A percentile compares a stretch with the other conserved stretches of the same genome.
Conservation (phyloP, 2,329 filamentous ascomycete genomes). For the Paraphaeosphaeria minitans region DNA sequence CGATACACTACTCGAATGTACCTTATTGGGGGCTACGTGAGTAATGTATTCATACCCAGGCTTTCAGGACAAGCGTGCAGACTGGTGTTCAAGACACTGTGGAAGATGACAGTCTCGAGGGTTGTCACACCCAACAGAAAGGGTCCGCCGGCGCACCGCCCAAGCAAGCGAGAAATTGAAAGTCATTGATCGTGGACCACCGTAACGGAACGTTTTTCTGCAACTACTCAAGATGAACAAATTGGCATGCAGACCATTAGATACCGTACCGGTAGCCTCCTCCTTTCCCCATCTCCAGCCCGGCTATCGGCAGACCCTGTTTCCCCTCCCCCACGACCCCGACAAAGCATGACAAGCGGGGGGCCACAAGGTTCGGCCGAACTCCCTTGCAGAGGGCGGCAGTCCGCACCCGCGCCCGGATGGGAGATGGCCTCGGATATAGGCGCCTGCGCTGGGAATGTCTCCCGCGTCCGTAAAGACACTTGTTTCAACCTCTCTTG, state of each 20-base stretch:
- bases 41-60: not conserved
- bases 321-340: too few relatives aligned
- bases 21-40: too few relatives aligned
- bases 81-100: not conserved
- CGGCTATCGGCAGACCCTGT: conserved; percentile 2
- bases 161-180: too few relatives aligned
- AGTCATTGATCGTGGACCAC: too few relatives aligned
- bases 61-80: not conserved
- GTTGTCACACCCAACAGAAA: not conserved
- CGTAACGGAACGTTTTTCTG: too few relatives aligned
- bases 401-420: not conserved
- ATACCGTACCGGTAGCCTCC: too few relatives aligned
- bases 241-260: too few relatives aligned
- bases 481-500: conserved; percentile 6
- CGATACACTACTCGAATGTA: too few relatives aligned
- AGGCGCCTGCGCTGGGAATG: not conserved
- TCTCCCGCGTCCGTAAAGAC: not conserved
- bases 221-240: too few relatives aligned
- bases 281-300: not conserved
- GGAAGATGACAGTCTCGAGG: not conserved
- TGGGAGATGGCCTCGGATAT: not conserved
- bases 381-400: too few relatives aligned
- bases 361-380: conserved; percentile 6
- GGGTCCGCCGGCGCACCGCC: not conserved
- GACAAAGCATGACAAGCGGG: not conserved